Percentiles rank a stretch among this genome's conserved stretches.
These are phyloP conservation scores for Geranomyces michiganensis DNA, from an alignment of 192 early-diverging fungal genomes.

Conservation along the genomic window DNA sequence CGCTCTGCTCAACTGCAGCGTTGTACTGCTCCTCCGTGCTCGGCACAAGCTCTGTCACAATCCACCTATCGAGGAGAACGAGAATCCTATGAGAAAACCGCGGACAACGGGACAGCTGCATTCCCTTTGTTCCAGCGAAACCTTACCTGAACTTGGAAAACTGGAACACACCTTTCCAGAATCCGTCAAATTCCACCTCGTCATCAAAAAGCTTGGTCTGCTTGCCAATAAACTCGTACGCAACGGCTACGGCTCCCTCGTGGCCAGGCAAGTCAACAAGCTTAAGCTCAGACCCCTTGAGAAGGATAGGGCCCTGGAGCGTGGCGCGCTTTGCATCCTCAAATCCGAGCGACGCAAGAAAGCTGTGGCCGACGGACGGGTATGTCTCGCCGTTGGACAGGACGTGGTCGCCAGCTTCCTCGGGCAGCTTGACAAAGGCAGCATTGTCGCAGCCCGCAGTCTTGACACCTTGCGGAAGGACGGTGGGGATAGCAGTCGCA, in stretches of 20 bases:
- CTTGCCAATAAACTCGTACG: conserved; percentile 22
- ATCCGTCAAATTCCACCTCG: conserved; percentile 19
- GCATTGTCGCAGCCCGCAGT: conserved; percentile 29
- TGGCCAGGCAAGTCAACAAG: background rate
- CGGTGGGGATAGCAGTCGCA: background rate
- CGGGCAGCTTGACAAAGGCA: conserved; percentile 28
- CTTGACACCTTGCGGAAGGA: conserved; percentile 18
- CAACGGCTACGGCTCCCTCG: conserved; percentile 30
- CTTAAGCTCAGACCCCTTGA: background rate
- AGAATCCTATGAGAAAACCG: background rate
- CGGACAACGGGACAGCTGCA: too few species aligned
- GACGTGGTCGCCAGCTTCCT: background rate
- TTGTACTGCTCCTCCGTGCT: conserved; percentile 28
- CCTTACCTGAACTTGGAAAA: conserved; percentile 32
- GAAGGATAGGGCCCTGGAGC: conserved; percentile 20
- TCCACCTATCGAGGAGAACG: background rate
- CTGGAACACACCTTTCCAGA: conserved; percentile 24
- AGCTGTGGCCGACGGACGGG: conserved; percentile 16
- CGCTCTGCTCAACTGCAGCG: background rate
- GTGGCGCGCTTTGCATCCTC: conserved; percentile 9
- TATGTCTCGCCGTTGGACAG: conserved; percentile 34
- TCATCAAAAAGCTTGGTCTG: conserved; percentile 32
- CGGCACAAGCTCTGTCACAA: conserved; percentile 9
- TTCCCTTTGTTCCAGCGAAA: background rate
- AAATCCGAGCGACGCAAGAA: conserved; percentile 17